Base-by-base conservation (phyloP, 2,329 filamentous ascomycete species). In the Trichoderma afroharzianum region DNA sequence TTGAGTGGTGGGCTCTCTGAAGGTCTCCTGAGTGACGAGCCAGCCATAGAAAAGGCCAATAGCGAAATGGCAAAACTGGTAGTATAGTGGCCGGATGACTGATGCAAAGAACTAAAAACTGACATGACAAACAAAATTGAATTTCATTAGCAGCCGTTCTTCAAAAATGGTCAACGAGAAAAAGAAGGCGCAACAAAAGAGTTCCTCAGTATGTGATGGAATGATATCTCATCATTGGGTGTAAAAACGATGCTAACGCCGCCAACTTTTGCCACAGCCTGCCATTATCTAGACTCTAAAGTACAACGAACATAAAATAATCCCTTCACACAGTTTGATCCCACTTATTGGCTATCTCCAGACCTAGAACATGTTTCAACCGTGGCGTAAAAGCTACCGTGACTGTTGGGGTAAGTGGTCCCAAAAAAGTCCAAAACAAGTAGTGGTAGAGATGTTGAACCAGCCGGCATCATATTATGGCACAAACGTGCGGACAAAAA, bases 291-390 rank as follows among this genome's bases (percentile, higher is more conserved):
- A 78, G 74, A 77, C 81, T 78, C 77, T 83, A 82, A 78, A 78
- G 80, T 82, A 83, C 81, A 83, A 81, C 79, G 76, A 75, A 75
- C 75, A 76, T 79, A 76, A 81, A 77, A 80, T 78, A 71, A 75
- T 75, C 75, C 75, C 73, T 74, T 73, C 75, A 74, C 74, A 75
- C 75, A 78, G 76, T 75, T 77, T 76, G 33, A 75, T 77, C 77
- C 76, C 76, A 74, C 77, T 74, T 78, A 81, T 77, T 75, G 77
- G 76, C 76, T 77, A 80, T 76, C 76, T 79, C 39, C 77, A 77
- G 76, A 76, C 77, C 47, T 77, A 79, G 81, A 81, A 79, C 53
- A 82, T 82, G 79, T 39, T 81, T 69, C 76, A 74, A 72, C 75
- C 71, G 78, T 77, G 74, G 76, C 73, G 75, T 76, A 78, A 78